Evolutionary conservation across 2,329 filamentous ascomycete species (phyloP).

Genomic region (Colletotrichum liaoningense): DNA sequence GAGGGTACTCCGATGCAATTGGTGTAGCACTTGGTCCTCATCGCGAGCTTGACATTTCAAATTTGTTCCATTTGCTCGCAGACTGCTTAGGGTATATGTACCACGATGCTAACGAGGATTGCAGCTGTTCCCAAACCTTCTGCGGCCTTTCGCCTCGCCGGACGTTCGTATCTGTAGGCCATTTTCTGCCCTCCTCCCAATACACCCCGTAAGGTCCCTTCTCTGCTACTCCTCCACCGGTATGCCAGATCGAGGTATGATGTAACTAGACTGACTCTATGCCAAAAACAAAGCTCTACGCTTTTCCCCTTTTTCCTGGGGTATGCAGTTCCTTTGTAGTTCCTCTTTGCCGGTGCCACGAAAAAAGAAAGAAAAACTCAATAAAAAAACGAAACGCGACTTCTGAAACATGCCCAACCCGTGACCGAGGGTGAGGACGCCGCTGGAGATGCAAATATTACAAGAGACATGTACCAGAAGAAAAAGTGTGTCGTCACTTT

Average conservation of each 20-base stretch:
- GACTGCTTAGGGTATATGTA: conserved; percentile 30
- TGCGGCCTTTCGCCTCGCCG: background rate
- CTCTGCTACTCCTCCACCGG: background rate
- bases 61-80: conserved; percentile 19
- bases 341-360: background rate
- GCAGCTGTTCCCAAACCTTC: background rate
- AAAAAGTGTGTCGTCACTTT: conserved; percentile 8
- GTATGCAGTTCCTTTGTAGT: conserved; percentile 27
- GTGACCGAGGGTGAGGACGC: conserved; percentile 8
- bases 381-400: background rate
- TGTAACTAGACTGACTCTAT: conserved; percentile 24
- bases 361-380: conserved; percentile 12
- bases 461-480: conserved; percentile 18
- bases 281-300: conserved; percentile 24
- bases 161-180: background rate
- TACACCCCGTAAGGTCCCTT: background rate
- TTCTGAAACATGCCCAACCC: conserved; percentile 9
- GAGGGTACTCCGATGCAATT: background rate
- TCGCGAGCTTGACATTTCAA: background rate
- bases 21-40: background rate
- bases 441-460: conserved; percentile 29
- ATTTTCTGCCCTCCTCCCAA: background rate
- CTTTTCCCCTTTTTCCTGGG: conserved; percentile 17
- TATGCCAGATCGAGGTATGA: background rate
- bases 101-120: conserved; percentile 17